A percentile compares a stretch with the other conserved stretches of the same genome.
Evolutionary conservation across 75 land plant species (phyloP).

Genomic region (Cunninghamia lanceolata): DNA sequence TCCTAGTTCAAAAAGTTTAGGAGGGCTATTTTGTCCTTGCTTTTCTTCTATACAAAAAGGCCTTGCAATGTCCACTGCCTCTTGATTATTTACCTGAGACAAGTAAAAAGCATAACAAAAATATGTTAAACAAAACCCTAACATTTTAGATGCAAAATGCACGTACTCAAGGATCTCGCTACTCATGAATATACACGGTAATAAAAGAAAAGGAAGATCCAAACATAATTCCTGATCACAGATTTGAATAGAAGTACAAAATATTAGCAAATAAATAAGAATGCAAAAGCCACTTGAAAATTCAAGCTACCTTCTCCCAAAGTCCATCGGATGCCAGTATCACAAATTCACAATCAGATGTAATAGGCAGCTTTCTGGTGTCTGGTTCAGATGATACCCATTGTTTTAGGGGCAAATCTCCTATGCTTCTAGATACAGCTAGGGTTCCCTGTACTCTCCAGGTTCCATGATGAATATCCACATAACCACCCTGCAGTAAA

Average conservation of each 20-base stretch:
- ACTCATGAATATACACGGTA: background rate
- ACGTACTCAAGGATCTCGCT: background rate
- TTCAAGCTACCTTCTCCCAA: conserved; percentile 60
- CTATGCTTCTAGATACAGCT: conserved; percentile 69
- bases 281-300: background rate
- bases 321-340: conserved; percentile 80
- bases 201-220: background rate
- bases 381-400: conserved; percentile 73
- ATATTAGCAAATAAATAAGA: background rate
- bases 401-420: conserved; percentile 56
- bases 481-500: conserved; percentile 62
- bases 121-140: background rate
- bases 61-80: conserved; percentile 61
- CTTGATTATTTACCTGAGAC: conserved; percentile 60
- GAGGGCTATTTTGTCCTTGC: background rate
- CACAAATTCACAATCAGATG: conserved; percentile 59
- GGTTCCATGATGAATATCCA: conserved; percentile 38
- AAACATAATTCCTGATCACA: background rate
- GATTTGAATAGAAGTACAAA: background rate
- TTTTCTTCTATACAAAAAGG: background rate
- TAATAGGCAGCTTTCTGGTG: conserved; percentile 23
- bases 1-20: background rate
- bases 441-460: conserved; percentile 80
- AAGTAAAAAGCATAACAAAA: background rate
- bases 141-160: background rate